Evolutionary conservation across 305 asterid species (phyloP), one percentile per base, ranked within the genome.

Genomic region (Andrographis paniculata): DNA sequence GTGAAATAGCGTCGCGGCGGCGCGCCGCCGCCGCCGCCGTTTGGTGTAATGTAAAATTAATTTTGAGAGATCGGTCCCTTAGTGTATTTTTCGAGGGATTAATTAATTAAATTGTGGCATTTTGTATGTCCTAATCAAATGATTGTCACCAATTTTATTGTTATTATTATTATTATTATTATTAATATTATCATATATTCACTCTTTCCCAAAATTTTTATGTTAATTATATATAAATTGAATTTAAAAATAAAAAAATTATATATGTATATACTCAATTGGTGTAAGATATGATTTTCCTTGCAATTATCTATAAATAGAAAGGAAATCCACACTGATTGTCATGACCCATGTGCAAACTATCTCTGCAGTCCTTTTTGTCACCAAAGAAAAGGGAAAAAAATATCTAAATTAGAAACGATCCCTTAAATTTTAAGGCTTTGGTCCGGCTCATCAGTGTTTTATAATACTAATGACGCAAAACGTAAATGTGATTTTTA

Each of bases 281-380:
- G 9, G 18, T 27, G 42, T 12, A 16, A 50, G 50, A 37, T 38
- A 16, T 61, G 0, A 66, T 41, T 56, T 61, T 61, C 58, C 20
- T 65, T 56, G 68, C 51, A 4, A 20, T 35, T 41, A 44, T 50
- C 55, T 64, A 64, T 67, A n/a, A n/a, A n/a, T n/a, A n/a, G n/a
- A n/a, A n/a, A n/a, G n/a, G n/a, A 57, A 70, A 74, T 33, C 39
- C 9, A 11, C 39, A 33, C 39, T 33, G 39, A 33, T n/a, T 33
- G 13, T 33, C 3, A 33, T 33, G 39, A 2, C 39, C 39, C 39
- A 33, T 33, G 39, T 33, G 39, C 39, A 33, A n/a, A 33, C 39
- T 0, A 33, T 33, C 13, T 0, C 39, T 33, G 13, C 39, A 33
- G 39, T n/a, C 9, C 0, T 5, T 33, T 33, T 33, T 33, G 39